phyloP scores from a whole-genome alignment of 2,329 filamentous ascomycete genomes.

The Calcarisporium arbuscula region DNA sequence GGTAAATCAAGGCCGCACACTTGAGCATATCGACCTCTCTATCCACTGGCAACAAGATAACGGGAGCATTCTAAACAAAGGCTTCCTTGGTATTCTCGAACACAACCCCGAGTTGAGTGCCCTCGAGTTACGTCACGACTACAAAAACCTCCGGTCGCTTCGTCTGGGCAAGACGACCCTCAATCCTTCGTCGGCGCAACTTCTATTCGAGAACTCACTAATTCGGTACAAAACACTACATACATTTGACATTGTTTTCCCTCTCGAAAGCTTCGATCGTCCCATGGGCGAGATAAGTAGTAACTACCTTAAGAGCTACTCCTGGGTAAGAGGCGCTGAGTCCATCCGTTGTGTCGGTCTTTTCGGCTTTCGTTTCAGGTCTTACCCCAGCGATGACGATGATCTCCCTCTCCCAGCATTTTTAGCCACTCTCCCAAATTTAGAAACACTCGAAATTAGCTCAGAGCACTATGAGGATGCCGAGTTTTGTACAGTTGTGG shows the following conservation, averaged over 20 bases:
- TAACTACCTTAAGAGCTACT: conserved; percentile 22
- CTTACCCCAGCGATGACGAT: conserved; percentile 19
- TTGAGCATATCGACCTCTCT: conserved; percentile 25
- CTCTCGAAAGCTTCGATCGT: conserved; percentile 16
- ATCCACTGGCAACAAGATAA: conserved; percentile 19
- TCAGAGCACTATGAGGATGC: conserved; percentile 21
- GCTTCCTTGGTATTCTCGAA: not conserved
- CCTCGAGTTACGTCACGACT: conserved; percentile 11
- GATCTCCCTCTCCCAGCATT: conserved; percentile 26
- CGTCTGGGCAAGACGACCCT: conserved; percentile 20
- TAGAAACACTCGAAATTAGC: conserved; percentile 28
- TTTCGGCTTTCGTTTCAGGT: conserved; percentile 27
- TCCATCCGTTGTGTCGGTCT: conserved; percentile 28
- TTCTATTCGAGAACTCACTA: conserved; percentile 19
- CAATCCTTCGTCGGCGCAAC: conserved; percentile 16
- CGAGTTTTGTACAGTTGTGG: conserved; percentile 22
- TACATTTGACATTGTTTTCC: conserved; percentile 30
- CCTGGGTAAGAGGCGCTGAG: conserved; percentile 28
- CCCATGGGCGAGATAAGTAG: conserved; percentile 18
- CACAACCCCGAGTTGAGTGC: not conserved
- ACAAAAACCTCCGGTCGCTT: conserved; percentile 20
- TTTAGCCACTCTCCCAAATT: conserved; percentile 28
- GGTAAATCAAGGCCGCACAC: conserved; percentile 17
- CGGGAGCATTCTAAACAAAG: conserved; percentile 2
- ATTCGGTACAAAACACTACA: conserved; percentile 20